These are phyloP conservation scores for Isatis tinctoria DNA, from an alignment of 345 rosid genomes.

Conservation along the genomic window DNA sequence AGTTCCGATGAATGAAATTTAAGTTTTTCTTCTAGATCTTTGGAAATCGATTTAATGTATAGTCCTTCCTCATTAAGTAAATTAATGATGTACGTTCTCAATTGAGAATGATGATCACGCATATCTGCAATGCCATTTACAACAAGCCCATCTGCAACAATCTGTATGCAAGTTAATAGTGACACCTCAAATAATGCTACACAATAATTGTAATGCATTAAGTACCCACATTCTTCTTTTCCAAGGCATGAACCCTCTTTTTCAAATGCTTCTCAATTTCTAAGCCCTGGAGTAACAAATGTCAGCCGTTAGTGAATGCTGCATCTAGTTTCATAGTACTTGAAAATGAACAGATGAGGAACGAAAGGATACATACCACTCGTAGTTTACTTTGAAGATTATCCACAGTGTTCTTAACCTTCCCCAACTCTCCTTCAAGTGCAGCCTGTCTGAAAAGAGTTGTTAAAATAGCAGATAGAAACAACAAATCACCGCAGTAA, in stretches of 20 bases:
- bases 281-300: conserved; percentile 60
- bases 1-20: conserved; percentile 29
- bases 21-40: conserved; percentile 48
- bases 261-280: conserved; percentile 94
- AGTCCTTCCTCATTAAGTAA: conserved; percentile 62
- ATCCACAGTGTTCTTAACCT: conserved; percentile 52
- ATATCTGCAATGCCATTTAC: conserved; percentile 45
- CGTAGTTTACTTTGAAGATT: conserved; percentile 68
- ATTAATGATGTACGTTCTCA: conserved; percentile 47
- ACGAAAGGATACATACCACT: conserved; percentile 51
- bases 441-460: conserved; percentile 94
- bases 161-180: conserved; percentile 45
- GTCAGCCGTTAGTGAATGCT: not conserved
- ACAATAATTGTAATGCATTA: not conserved
- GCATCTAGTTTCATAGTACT: not conserved
- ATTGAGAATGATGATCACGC: conserved; percentile 55
- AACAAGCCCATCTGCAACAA: conserved; percentile 48
- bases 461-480: conserved; percentile 43
- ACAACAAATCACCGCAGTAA: not conserved
- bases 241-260: conserved; percentile 67
- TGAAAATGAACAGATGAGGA: conserved; percentile 1
- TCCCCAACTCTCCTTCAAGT: conserved; percentile 77
- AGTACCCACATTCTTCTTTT: conserved; percentile 72
- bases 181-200: not conserved
- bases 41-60: conserved; percentile 38